phyloP scores from a whole-genome alignment of 768 basidiomycete species.

The Galerina marginata region DNA sequence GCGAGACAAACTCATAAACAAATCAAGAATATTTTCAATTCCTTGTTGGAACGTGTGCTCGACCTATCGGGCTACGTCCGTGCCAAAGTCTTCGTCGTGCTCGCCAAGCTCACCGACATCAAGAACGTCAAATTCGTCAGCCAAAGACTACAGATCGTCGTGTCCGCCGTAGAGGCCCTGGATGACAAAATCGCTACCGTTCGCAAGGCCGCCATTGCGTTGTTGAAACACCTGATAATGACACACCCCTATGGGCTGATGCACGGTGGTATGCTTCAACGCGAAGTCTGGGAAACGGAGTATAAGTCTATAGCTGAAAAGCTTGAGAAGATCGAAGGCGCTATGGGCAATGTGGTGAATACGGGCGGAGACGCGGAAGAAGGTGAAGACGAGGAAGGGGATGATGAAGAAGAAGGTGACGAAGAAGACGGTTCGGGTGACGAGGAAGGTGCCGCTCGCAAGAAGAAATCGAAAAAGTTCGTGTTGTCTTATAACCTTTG shows the following conservation, averaged over 20 bases:
- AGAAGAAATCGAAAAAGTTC: conserved; percentile 43
- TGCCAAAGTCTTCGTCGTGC: conserved; percentile 79
- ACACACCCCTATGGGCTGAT: conserved; percentile 90
- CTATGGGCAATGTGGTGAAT: conserved; percentile 64
- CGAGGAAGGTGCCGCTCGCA: conserved; percentile 36
- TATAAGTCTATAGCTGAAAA: conserved; percentile 68
- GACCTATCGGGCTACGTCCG: conserved; percentile 93
- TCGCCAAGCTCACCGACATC: conserved; percentile 76
- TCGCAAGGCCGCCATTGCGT: conserved; percentile 80
- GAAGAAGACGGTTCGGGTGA: conserved; percentile 40
- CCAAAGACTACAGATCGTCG: conserved; percentile 77
- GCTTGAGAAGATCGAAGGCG: conserved; percentile 71
- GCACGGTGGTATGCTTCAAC: conserved; percentile 81
- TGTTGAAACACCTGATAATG: conserved; percentile 74
- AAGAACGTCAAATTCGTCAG: conserved; percentile 81
- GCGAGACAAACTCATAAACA: conserved; percentile 66
- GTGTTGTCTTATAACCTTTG: conserved; percentile 1
- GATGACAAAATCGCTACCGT: conserved; percentile 91
- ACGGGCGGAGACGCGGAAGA: conserved; percentile 30
- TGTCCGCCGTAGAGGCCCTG: conserved; percentile 77
- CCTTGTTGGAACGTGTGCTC: conserved; percentile 85
- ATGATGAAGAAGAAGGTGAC: conserved; percentile 36
- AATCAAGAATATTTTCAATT: conserved; percentile 79
- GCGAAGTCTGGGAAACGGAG: conserved; percentile 73
- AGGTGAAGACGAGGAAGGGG: conserved; percentile 42